These are phyloP conservation scores for Sporothrix pallida DNA, from an alignment of 2,329 filamentous ascomycete genomes.

Conservation along the genomic window DNA sequence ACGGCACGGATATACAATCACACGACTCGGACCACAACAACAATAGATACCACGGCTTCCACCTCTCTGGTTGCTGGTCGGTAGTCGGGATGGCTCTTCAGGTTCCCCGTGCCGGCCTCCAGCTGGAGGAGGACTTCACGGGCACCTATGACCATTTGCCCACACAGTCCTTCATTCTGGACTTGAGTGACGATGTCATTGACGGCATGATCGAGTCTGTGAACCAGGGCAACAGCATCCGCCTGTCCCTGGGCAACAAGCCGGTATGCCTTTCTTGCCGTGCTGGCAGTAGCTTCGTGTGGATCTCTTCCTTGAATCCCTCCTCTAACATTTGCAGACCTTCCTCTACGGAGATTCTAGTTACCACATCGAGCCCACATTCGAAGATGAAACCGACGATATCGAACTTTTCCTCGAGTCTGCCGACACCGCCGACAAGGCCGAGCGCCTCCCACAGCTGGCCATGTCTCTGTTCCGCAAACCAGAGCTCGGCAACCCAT, in stretches of 20 bases:
- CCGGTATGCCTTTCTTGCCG: constrained; percentile 56
- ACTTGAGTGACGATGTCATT: constrained; percentile 62
- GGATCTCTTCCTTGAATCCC: constrained; percentile 30
- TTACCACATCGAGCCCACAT: constrained; percentile 52
- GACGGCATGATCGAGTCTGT: constrained; percentile 67
- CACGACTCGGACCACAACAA: constrained; percentile 15
- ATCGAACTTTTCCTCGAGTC: constrained; percentile 58
- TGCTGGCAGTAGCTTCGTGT: neutral
- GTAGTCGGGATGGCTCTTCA: constrained; percentile 51
- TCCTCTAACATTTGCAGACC: constrained; percentile 48
- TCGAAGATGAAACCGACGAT: constrained; percentile 54
- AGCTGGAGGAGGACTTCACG: constrained; percentile 61
- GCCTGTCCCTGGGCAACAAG: constrained; percentile 62
- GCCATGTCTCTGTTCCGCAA: constrained; percentile 58
- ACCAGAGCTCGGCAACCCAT: constrained; percentile 42
- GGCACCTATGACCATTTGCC: constrained; percentile 53
- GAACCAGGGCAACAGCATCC: constrained; percentile 61
- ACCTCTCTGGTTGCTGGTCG: constrained; percentile 38
- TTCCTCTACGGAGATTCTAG: constrained; percentile 60
- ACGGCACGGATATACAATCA: constrained; percentile 6
- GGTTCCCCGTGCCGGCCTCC: constrained; percentile 63
- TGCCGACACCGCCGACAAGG: constrained; percentile 55
- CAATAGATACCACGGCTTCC: neutral
- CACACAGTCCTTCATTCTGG: constrained; percentile 63
- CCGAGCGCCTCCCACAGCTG: constrained; percentile 56